These are phyloP conservation scores for Abelmoschus esculentus DNA, from an alignment of 345 rosid species.

Conservation along the genomic window DNA sequence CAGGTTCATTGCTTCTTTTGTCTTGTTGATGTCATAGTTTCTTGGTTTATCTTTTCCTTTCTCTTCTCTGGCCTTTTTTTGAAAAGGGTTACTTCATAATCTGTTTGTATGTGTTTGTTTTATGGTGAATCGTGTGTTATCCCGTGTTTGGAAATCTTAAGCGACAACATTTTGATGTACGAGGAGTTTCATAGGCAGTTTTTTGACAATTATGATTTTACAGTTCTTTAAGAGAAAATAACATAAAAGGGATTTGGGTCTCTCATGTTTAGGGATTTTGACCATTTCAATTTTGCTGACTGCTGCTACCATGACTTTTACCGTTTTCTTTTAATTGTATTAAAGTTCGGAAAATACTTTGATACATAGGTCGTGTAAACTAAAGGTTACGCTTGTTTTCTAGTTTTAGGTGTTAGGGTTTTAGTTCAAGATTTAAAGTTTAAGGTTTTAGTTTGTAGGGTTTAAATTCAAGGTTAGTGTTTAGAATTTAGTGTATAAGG, in stretches of 20 bases:
- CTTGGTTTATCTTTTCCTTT: background rate
- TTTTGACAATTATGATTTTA: background rate
- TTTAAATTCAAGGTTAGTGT: too few species aligned
- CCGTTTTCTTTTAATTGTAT: background rate
- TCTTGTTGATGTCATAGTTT: constrained; percentile 3
- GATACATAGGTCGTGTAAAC: too few species aligned
- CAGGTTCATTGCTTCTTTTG: constrained; percentile 44
- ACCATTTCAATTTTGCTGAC: background rate
- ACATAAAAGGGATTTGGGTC: background rate
- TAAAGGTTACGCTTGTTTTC: too few species aligned
- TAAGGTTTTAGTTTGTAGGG: too few species aligned
- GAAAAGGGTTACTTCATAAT: background rate
- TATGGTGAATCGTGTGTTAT: background rate
- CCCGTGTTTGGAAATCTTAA: background rate
- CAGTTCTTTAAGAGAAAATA: background rate
- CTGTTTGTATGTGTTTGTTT: background rate
- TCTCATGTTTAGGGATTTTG: background rate
- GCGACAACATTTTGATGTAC: background rate
- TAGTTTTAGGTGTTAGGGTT: too few species aligned
- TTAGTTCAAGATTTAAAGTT: too few species aligned
- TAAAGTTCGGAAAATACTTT: background rate
- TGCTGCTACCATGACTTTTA: background rate
- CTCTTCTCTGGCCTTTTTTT: background rate
- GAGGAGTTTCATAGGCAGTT: background rate
- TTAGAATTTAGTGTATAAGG: too few species aligned